Conservation (phyloP, 1,284 basidiomycete species). For the Pyrrhoderma lamaoense region DNA sequence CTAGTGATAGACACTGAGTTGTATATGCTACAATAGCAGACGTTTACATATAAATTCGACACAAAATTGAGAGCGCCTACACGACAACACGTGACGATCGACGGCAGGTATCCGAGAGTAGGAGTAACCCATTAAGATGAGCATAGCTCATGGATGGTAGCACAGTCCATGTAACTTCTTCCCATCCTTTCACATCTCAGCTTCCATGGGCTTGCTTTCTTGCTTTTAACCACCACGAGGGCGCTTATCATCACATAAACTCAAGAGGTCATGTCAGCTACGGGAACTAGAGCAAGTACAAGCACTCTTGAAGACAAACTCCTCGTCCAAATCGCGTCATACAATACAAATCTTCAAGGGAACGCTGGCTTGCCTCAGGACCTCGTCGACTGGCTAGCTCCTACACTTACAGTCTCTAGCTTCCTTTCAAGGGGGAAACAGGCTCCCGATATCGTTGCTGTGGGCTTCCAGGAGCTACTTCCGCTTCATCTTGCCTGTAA, state of each 20-base stretch:
- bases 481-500: conserved; percentile 76
- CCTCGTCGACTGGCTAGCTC: conserved; percentile 76
- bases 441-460: conserved; percentile 76
- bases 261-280: not conserved
- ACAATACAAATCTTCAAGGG: conserved; percentile 80
- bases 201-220: too few species aligned
- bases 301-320: conserved; percentile 23
- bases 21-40: not conserved
- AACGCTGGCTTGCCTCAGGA: conserved; percentile 66
- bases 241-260: too few species aligned
- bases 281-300: not conserved
- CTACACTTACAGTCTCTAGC: conserved; percentile 66
- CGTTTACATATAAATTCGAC: too few species aligned
- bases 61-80: too few species aligned
- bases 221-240: too few species aligned
- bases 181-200: too few species aligned
- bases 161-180: too few species aligned
- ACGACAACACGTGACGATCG: too few species aligned
- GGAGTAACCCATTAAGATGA: too few species aligned
- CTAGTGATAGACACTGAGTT: not conserved
- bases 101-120: too few species aligned
- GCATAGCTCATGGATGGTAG: too few species aligned
- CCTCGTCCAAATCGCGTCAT: conserved; percentile 76
- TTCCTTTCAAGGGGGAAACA: conserved; percentile 55
- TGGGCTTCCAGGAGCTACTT: conserved; percentile 86